phyloP scores from a whole-genome alignment of 352 stramenopile species.

The Phytophthora tubulina region DNA sequence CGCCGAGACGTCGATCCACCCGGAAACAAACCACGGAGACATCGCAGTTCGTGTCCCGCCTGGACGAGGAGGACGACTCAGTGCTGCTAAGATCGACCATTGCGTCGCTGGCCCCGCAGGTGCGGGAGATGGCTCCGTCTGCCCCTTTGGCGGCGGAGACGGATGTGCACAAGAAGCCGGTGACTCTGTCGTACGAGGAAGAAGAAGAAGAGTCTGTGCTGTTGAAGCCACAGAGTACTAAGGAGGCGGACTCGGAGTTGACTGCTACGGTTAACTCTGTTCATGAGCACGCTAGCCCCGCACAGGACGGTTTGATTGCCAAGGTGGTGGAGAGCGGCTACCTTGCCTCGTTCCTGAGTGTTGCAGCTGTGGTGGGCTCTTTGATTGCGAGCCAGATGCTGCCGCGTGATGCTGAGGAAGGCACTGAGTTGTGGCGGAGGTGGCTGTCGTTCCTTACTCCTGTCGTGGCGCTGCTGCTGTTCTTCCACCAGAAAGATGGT shows the following conservation, averaged over 20 bases:
- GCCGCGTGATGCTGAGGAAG: conserved; percentile 37
- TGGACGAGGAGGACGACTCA: conserved; percentile 57
- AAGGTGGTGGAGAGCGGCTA: conserved; percentile 71
- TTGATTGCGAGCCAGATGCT: conserved; percentile 71
- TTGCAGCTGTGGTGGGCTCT: conserved; percentile 74
- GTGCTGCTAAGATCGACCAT: conserved; percentile 64
- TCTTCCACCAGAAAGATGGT: conserved; percentile 80
- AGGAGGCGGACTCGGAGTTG: conserved; percentile 14
- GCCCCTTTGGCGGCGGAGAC: conserved; percentile 19
- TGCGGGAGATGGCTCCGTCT: conserved; percentile 36
- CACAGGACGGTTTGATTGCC: conserved; percentile 40
- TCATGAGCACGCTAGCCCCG: conserved; percentile 21
- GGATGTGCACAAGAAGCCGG: conserved; percentile 40
- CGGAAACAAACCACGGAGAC: conserved; percentile 39
- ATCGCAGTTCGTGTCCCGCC: conserved; percentile 43
- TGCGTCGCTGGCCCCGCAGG: conserved; percentile 45
- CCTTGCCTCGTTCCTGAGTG: conserved; percentile 73
- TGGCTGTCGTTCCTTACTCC: conserved; percentile 78
- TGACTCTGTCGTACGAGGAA: conserved; percentile 69
- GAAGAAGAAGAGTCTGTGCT: conserved; percentile 47
- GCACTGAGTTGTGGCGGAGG: conserved; percentile 55
- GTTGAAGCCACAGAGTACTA: conserved; percentile 20
- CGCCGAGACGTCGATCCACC: conserved; percentile 27
- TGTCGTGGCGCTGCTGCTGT: conserved; percentile 70
- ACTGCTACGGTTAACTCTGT: conserved; percentile 16